Conservation (phyloP, 1,139 yeast species). For the Saccharomyces hybrid region DNA sequence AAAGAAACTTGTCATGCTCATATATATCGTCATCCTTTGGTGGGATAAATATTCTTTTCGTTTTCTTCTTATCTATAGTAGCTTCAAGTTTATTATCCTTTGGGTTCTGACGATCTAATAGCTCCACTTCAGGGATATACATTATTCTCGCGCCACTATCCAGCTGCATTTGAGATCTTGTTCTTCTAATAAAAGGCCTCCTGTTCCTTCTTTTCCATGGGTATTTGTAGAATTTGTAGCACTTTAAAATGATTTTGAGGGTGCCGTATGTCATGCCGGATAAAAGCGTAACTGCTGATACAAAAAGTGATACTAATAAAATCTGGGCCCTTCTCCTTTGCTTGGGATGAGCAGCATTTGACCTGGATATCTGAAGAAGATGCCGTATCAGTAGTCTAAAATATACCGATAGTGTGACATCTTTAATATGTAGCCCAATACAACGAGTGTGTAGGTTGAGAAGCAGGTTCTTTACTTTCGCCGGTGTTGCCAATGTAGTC, state of each 20-base stretch:
- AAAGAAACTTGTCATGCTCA: constrained; percentile 36
- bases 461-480: constrained; percentile 8
- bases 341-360: constrained; percentile 16
- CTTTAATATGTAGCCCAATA: constrained; percentile 19
- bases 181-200: constrained; percentile 16
- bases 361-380: constrained; percentile 16
- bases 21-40: constrained; percentile 36
- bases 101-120: constrained; percentile 6
- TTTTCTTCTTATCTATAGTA: constrained; percentile 26
- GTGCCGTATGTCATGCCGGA: constrained; percentile 9
- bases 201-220: constrained; percentile 6
- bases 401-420: constrained; percentile 15
- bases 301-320: constrained; percentile 14
- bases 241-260: constrained; percentile 1
- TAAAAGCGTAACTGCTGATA: constrained; percentile 8
- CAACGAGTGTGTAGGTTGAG: constrained; percentile 13
- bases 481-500: background rate
- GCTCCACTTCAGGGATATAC: constrained; percentile 37
- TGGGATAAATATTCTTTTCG: constrained; percentile 34
- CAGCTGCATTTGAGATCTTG: constrained; percentile 30
- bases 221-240: constrained; percentile 4
- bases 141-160: constrained; percentile 54
- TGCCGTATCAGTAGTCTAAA: constrained; percentile 17
- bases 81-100: constrained; percentile 1
- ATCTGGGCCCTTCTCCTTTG: constrained; percentile 23